Evolutionary conservation across 495 filamentous ascomycete species (phyloP).

Genomic region (Penicillium tannophilum): DNA sequence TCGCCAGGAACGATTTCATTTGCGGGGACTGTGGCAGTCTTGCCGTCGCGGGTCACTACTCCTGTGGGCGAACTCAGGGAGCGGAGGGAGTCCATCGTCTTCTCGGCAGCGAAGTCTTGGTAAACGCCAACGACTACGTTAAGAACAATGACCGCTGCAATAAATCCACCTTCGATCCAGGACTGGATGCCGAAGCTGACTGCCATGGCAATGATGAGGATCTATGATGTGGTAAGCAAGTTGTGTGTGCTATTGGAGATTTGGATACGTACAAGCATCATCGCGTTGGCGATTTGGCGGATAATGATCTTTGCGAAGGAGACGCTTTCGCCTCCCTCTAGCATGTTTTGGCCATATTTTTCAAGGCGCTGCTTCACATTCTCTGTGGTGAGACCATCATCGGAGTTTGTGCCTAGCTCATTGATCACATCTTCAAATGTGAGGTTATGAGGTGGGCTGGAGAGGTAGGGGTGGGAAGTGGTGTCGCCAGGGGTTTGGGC

Average conservation of each 20-base stretch:
- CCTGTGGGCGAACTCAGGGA: conserved; percentile 65
- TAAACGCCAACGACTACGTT: conserved; percentile 71
- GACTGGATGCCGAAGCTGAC: conserved; percentile 69
- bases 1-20: conserved; percentile 63
- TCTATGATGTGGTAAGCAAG: conserved; percentile 36
- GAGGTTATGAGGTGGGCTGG: conserved; percentile 66
- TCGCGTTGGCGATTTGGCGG: conserved; percentile 66
- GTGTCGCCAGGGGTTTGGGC: conserved; percentile 34
- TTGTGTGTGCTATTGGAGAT: neutral
- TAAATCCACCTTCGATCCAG: conserved; percentile 72
- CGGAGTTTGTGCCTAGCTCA: conserved; percentile 60
- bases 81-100: conserved; percentile 74
- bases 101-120: conserved; percentile 72
- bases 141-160: conserved; percentile 63
- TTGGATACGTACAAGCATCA: conserved; percentile 56
- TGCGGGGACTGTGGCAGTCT: conserved; percentile 54
- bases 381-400: conserved; percentile 59
- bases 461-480: conserved; percentile 37
- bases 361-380: conserved; percentile 59
- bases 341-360: conserved; percentile 61
- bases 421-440: conserved; percentile 52
- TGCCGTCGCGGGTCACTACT: conserved; percentile 55
- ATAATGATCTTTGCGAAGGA: conserved; percentile 59
- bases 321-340: conserved; percentile 61
- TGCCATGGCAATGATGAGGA: conserved; percentile 69